phyloP scores from a whole-genome alignment of 495 filamentous ascomycete genomes.

The Daldinia concentrica region DNA sequence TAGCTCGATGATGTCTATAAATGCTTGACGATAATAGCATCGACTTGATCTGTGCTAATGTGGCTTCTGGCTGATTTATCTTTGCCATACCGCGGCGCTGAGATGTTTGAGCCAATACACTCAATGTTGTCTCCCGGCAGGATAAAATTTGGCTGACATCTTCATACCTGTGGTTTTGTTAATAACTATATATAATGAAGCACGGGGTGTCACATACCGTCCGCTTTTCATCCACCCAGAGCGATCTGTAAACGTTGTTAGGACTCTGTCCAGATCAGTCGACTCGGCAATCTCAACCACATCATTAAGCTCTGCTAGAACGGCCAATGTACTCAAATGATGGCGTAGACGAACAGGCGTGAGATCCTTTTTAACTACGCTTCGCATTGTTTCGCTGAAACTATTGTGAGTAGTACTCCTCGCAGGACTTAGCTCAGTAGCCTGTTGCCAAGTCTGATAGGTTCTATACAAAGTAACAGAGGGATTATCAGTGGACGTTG shows the following conservation, averaged over 20 bases:
- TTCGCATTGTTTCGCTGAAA: constrained; percentile 69
- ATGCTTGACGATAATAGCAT: constrained; percentile 78
- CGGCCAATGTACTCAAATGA: constrained; percentile 75
- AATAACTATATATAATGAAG: constrained; percentile 26
- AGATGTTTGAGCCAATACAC: constrained; percentile 74
- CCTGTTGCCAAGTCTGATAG: constrained; percentile 80
- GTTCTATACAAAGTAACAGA: constrained; percentile 77
- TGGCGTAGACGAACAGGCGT: constrained; percentile 68
- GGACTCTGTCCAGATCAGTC: constrained; percentile 68
- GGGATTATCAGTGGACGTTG: constrained; percentile 66
- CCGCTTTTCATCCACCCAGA: constrained; percentile 81
- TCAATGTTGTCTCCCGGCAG: constrained; percentile 82
- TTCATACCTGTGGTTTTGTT: constrained; percentile 66
- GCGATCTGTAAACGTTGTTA: constrained; percentile 69
- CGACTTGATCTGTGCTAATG: constrained; percentile 74
- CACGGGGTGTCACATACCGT: constrained; percentile 61
- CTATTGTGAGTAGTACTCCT: constrained; percentile 66
- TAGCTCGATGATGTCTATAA: constrained; percentile 77
- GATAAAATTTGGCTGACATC: constrained; percentile 84
- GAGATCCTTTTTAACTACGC: constrained; percentile 63
- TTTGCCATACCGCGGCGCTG: constrained; percentile 67
- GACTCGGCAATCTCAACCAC: constrained; percentile 67
- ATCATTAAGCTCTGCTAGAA: constrained; percentile 84
- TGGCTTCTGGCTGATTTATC: constrained; percentile 67
- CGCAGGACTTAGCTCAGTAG: constrained; percentile 62